Evolutionary conservation across 2,329 filamentous ascomycete species (phyloP).

Genomic region (Escovopsis sp.): DNA sequence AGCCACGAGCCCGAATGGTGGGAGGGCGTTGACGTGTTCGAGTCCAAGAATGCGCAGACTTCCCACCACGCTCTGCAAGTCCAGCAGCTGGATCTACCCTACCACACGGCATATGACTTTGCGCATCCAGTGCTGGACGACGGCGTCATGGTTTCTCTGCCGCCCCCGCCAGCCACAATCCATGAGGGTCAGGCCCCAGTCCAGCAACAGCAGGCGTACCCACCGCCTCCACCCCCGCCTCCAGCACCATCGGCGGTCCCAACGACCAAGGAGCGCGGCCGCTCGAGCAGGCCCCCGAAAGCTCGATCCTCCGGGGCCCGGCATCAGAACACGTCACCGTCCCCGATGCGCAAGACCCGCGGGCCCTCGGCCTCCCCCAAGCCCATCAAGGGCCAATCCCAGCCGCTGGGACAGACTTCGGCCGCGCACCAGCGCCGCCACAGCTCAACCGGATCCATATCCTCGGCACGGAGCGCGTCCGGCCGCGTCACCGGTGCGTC

Average conservation of each 20-base stretch:
- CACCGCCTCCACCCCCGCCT: constrained; percentile 19
- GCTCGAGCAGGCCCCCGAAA: constrained; percentile 30
- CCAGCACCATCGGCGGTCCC: constrained; percentile 17
- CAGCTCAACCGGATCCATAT: constrained; percentile 23
- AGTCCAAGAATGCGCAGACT: constrained; percentile 24
- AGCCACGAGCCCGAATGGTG: constrained; percentile 14
- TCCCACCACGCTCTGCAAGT: constrained; percentile 16
- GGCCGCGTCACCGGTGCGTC: constrained; percentile 18
- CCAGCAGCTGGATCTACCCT: constrained; percentile 17
- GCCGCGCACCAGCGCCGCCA: constrained; percentile 19
- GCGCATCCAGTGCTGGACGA: constrained; percentile 16
- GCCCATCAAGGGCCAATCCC: constrained; percentile 16
- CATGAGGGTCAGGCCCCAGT: constrained; percentile 18
- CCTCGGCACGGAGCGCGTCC: constrained; percentile 20
- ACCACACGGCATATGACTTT: constrained; percentile 23
- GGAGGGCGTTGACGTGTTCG: constrained; percentile 7
- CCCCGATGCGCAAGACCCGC: constrained; percentile 27
- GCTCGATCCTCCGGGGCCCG: constrained; percentile 39
- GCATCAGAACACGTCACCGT: constrained; percentile 22
- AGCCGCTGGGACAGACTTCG: constrained; percentile 8
- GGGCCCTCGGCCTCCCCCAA: constrained; percentile 23
- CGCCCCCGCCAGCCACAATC: constrained; percentile 19
- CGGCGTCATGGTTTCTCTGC: constrained; percentile 39
- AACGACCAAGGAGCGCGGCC: constrained; percentile 13
- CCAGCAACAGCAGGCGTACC: constrained; percentile 17